phyloP scores from a whole-genome alignment of 176 grass and related monocot species.

The Phoenix roebelenii region DNA sequence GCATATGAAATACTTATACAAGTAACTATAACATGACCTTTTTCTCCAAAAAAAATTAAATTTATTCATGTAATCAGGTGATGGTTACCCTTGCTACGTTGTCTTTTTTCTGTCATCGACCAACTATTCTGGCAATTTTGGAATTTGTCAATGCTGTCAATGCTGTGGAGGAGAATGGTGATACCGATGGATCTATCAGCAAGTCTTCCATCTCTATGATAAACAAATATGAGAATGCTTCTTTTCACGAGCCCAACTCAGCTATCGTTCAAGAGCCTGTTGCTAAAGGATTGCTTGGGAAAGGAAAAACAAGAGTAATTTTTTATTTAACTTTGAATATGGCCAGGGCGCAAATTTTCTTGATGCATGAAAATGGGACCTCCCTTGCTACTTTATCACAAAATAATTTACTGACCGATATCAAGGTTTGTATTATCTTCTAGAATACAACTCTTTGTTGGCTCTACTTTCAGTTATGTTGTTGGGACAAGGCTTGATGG shows the following conservation, averaged over 20 bases:
- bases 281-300: conserved; percentile 62
- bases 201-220: conserved; percentile 16
- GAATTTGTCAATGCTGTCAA: conserved; percentile 92
- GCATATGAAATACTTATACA: not conserved
- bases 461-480: too few species aligned
- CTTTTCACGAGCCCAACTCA: conserved; percentile 35
- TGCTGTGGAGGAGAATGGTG: conserved; percentile 31
- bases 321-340: conserved; percentile 96
- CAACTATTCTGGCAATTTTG: conserved; percentile 81
- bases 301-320: conserved; percentile 88
- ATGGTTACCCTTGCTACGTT: conserved; percentile 76
- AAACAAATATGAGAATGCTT: conserved; percentile 20
- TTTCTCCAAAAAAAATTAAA: too few species aligned
- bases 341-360: conserved; percentile 81
- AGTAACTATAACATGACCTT: not conserved
- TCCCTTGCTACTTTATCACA: conserved; percentile 77
- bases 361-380: conserved; percentile 69
- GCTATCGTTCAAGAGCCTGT: conserved; percentile 30
- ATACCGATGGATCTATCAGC: conserved; percentile 31
- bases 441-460: conserved; percentile 1
- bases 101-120: conserved; percentile 90
- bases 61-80: conserved; percentile 42
- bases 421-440: conserved; percentile 48
- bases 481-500: too few species aligned
- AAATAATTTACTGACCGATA: conserved; percentile 88